phyloP scores from a whole-genome alignment of 1,284 basidiomycete genomes.

The Sanguinoderma infundibulare region DNA sequence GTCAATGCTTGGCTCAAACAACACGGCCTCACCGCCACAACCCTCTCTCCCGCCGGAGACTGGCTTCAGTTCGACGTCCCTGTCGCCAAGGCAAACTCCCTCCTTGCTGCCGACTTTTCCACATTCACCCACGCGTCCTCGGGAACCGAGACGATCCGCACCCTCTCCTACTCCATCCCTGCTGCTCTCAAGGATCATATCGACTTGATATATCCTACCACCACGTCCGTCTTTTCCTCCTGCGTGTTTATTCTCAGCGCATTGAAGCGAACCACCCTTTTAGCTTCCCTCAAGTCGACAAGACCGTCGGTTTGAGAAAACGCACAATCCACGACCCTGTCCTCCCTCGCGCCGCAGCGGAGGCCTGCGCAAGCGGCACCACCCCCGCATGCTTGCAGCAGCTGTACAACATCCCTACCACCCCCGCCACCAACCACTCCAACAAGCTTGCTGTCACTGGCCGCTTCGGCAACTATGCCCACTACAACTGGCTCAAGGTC shows the following conservation, averaged over 20 bases:
- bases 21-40: conserved; percentile 38
- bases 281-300: conserved; percentile 18
- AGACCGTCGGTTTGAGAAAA: conserved; percentile 1
- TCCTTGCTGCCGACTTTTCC: conserved; percentile 44
- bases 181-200: conserved; percentile 39
- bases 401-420: conserved; percentile 55
- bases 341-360: conserved; percentile 5
- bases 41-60: conserved; percentile 42
- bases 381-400: conserved; percentile 58
- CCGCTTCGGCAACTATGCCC: conserved; percentile 56
- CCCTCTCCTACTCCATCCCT: conserved; percentile 48
- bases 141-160: conserved; percentile 38
- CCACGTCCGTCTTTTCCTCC: conserved; percentile 26
- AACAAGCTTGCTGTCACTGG: conserved; percentile 61
- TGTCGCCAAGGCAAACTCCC: conserved; percentile 41
- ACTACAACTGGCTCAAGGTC: conserved; percentile 51
- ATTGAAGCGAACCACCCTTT: background rate
- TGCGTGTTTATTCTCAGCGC: background rate
- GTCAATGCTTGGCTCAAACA: conserved; percentile 44
- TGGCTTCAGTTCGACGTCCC: conserved; percentile 44
- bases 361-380: conserved; percentile 44
- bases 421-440: conserved; percentile 42
- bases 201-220: conserved; percentile 45
- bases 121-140: conserved; percentile 41
- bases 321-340: conserved; percentile 15